These are phyloP conservation scores for Ustilago crameri DNA, from an alignment of 1,284 basidiomycete genomes.

Conservation along the genomic window DNA sequence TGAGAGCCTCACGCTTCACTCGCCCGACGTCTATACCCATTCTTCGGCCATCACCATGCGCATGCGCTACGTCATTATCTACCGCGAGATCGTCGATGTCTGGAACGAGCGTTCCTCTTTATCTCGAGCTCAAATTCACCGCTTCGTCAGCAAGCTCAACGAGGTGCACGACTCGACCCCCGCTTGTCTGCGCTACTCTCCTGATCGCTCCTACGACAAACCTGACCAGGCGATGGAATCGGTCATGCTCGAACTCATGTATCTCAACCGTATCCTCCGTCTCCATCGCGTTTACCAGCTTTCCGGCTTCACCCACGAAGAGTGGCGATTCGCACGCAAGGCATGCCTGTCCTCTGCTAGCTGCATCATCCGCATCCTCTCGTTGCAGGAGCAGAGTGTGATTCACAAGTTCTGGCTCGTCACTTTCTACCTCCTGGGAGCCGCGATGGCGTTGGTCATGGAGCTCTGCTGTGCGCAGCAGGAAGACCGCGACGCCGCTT, in stretches of 20 bases:
- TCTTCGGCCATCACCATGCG: constrained; percentile 45
- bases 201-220: constrained; percentile 52
- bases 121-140: constrained; percentile 37
- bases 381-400: constrained; percentile 43
- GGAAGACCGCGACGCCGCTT: constrained; percentile 30
- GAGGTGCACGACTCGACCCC: constrained; percentile 54
- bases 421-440: constrained; percentile 60
- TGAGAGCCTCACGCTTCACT: constrained; percentile 41
- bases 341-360: constrained; percentile 44
- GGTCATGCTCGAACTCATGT: constrained; percentile 60
- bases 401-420: constrained; percentile 62
- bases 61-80: constrained; percentile 46
- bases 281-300: constrained; percentile 62
- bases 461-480: constrained; percentile 46
- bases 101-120: constrained; percentile 35
- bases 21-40: constrained; percentile 47
- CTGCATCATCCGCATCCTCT: constrained; percentile 45
- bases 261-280: constrained; percentile 63
- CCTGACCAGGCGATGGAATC: constrained; percentile 55
- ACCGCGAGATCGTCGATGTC: constrained; percentile 45
- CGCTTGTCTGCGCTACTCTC: constrained; percentile 55
- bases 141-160: constrained; percentile 47
- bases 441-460: constrained; percentile 50
- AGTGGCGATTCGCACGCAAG: constrained; percentile 48
- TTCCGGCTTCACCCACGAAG: constrained; percentile 52